phyloP scores from a whole-genome alignment of 2,329 filamentous ascomycete genomes.

The Plenodomus biglobosus region DNA sequence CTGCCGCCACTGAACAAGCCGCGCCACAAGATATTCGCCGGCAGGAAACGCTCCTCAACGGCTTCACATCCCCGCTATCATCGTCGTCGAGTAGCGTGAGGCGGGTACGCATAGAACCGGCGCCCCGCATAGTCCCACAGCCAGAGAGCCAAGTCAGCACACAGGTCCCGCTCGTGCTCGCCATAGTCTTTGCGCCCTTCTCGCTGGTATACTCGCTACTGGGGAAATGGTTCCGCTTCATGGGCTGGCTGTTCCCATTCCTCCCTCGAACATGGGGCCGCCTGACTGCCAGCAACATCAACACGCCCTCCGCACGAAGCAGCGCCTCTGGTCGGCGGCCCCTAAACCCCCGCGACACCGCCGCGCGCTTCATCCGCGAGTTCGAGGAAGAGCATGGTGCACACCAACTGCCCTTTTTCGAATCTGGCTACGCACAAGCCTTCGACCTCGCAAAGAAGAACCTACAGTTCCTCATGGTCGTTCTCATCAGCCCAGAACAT shows the following conservation, averaged over 20 bases:
- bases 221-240: constrained; percentile 67
- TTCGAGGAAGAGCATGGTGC: constrained; percentile 91
- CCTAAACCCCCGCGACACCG: constrained; percentile 82
- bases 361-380: constrained; percentile 83
- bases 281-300: constrained; percentile 53
- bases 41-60: constrained; percentile 68
- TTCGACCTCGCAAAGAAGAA: constrained; percentile 88
- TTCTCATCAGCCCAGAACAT: constrained; percentile 89
- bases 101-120: constrained; percentile 59
- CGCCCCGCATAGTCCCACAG: constrained; percentile 81
- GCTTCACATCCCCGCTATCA: constrained; percentile 42
- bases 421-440: constrained; percentile 88
- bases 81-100: constrained; percentile 38
- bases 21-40: constrained; percentile 65
- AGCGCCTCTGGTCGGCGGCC: constrained; percentile 71
- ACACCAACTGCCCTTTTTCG: constrained; percentile 73
- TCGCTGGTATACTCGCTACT: constrained; percentile 73
- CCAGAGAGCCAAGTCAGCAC: constrained; percentile 65
- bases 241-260: constrained; percentile 79
- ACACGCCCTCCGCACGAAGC: constrained; percentile 48
- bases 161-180: constrained; percentile 72
- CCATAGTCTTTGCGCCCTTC: constrained; percentile 79
- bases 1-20: constrained; percentile 68
- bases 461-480: constrained; percentile 84
- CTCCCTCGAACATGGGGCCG: constrained; percentile 64